These are phyloP conservation scores for Penicillium sp. DNA, from an alignment of 2,329 filamentous ascomycete genomes.

Conservation along the genomic window DNA sequence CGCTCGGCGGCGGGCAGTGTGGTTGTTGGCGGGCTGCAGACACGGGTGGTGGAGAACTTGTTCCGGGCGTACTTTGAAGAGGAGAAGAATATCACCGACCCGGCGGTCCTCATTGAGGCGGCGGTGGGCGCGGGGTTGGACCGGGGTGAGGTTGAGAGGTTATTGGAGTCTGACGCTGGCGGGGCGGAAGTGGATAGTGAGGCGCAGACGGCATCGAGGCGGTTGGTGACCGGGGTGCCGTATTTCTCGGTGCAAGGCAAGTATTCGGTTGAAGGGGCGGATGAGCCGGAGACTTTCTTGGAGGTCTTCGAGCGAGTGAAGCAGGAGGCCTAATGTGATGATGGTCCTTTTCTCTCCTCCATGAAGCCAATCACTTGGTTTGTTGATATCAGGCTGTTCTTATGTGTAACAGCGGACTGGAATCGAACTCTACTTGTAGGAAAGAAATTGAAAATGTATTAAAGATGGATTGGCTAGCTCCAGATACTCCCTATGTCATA, in stretches of 20 bases:
- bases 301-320: constrained; percentile 63
- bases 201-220: constrained; percentile 52
- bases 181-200: constrained; percentile 58
- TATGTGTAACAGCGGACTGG: too few relatives aligned
- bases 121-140: constrained; percentile 56
- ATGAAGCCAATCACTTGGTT: too few relatives aligned
- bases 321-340: constrained; percentile 31
- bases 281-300: constrained; percentile 66
- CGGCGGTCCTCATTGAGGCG: constrained; percentile 52
- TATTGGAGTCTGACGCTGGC: constrained; percentile 56
- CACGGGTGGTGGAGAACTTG: constrained; percentile 58
- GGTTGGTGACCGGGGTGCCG: constrained; percentile 66
- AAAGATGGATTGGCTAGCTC: too few relatives aligned
- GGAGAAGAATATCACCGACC: constrained; percentile 61
- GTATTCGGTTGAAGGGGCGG: constrained; percentile 67
- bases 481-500: too few relatives aligned
- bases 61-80: constrained; percentile 67
- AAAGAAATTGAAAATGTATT: too few relatives aligned
- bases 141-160: constrained; percentile 51
- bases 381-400: too few relatives aligned
- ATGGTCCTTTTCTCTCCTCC: too few relatives aligned
- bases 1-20: constrained; percentile 18
- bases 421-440: too few relatives aligned
- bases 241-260: constrained; percentile 69
- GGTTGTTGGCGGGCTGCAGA: constrained; percentile 52